Evolutionary conservation across 106 monocot genomes (phyloP).

Genomic region (Phalaenopsis aphrodite): DNA sequence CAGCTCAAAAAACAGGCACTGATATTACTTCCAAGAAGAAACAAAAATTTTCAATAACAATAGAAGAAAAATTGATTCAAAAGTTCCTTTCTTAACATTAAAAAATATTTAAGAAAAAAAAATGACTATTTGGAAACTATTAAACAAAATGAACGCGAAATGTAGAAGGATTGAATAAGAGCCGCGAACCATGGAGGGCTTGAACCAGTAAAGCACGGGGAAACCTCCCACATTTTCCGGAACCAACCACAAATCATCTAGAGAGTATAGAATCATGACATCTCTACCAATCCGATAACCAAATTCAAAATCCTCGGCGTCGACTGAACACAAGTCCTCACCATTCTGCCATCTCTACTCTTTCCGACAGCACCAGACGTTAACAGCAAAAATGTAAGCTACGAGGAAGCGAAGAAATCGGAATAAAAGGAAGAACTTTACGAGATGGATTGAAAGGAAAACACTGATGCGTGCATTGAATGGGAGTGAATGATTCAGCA

Average conservation of each 20-base stretch:
- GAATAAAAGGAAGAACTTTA: background rate
- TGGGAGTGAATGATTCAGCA: too few relatives aligned
- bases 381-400: background rate
- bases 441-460: background rate
- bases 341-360: slow-evolving; percentile 6
- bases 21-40: background rate
- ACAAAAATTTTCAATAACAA: background rate
- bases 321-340: slow-evolving; percentile 43
- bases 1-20: background rate
- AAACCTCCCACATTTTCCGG: background rate
- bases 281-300: slow-evolving; percentile 59
- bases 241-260: slow-evolving; percentile 69
- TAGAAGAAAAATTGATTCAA: background rate
- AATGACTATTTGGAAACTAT: background rate
- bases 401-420: background rate
- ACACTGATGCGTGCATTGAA: too few relatives aligned
- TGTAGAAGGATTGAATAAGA: background rate
- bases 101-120: background rate
- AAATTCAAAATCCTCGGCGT: slow-evolving; percentile 67
- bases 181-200: background rate
- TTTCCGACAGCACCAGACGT: background rate
- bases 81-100: background rate
- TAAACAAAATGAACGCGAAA: background rate
- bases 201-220: background rate
- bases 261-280: slow-evolving; percentile 79